These are phyloP conservation scores for Hordeum marinum DNA, from an alignment of 176 grass and related monocot species.

Conservation along the genomic window DNA sequence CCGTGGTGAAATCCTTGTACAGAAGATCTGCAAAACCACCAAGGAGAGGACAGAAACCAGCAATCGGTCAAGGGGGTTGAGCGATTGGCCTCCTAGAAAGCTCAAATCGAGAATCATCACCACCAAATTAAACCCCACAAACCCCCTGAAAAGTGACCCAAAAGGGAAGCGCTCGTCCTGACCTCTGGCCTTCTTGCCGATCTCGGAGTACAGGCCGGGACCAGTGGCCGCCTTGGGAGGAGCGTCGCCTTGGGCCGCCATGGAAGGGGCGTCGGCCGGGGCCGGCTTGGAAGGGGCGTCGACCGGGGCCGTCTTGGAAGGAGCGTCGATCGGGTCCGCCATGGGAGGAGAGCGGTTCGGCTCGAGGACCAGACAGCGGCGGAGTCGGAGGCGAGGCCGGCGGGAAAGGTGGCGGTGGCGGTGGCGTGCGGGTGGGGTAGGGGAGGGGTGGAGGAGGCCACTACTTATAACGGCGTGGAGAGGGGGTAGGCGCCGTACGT, in stretches of 20 bases:
- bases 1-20: constrained; percentile 51
- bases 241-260: background rate
- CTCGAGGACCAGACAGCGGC: background rate
- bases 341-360: constrained; percentile 18
- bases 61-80: background rate
- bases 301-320: background rate
- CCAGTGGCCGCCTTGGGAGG: constrained; percentile 36
- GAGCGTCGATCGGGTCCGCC: constrained; percentile 11
- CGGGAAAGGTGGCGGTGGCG: background rate
- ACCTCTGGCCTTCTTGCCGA: constrained; percentile 60
- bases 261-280: background rate
- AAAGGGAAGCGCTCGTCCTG: background rate
- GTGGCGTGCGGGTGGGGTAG: background rate
- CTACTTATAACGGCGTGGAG: background rate
- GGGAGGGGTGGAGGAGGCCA: background rate
- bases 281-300: background rate
- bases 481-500: background rate
- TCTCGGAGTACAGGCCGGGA: constrained; percentile 56
- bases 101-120: background rate
- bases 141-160: background rate
- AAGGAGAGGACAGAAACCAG: background rate
- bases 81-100: no score
- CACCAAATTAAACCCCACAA: background rate
- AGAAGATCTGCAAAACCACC: constrained; percentile 50
- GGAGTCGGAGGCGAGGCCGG: background rate